Percentiles rank a stretch among this genome's conserved stretches.
Evolutionary conservation across 2,329 filamentous ascomycete genomes (phyloP).

Genomic region (Colletotrichum truncatum): DNA sequence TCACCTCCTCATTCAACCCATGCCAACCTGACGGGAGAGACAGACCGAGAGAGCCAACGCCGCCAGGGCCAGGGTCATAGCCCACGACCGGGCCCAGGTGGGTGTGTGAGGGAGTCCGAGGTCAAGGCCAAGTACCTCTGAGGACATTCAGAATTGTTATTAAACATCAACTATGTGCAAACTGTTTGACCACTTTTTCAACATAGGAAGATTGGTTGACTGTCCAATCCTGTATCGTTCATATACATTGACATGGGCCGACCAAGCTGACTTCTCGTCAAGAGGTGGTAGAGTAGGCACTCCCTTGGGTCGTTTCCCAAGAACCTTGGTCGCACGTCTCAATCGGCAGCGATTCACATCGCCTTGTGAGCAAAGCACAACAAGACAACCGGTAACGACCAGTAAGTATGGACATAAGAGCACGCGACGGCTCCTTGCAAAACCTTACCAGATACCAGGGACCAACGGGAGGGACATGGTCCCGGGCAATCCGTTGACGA

Average conservation of each 20-base stretch:
- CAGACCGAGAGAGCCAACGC: constrained; percentile 19
- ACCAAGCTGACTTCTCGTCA: background rate
- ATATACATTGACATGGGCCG: background rate
- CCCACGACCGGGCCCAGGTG: background rate
- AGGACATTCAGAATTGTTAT: background rate
- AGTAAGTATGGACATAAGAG: constrained; percentile 1
- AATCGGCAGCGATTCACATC: constrained; percentile 14
- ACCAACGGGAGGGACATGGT: background rate
- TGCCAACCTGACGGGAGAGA: constrained; percentile 10
- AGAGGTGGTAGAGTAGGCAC: constrained; percentile 8
- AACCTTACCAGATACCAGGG: constrained; percentile 13
- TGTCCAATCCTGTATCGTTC: background rate
- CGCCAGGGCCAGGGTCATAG: constrained; percentile 24
- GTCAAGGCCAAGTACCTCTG: background rate
- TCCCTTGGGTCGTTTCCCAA: constrained; percentile 2
- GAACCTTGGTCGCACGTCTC: constrained; percentile 18
- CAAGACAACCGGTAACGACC: constrained; percentile 8
- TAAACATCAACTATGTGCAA: background rate
- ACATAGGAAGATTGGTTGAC: background rate
- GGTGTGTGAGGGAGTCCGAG: background rate
- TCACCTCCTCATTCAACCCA: constrained; percentile 1
- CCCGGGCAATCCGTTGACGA: constrained; percentile 11
- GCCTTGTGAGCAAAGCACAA: constrained; percentile 21
- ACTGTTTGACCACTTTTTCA: too few relatives aligned
- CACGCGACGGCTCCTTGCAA: constrained; percentile 11